These are phyloP conservation scores for Articulospora tetracladia DNA, from an alignment of 495 filamentous ascomycete species.

Conservation along the genomic window DNA sequence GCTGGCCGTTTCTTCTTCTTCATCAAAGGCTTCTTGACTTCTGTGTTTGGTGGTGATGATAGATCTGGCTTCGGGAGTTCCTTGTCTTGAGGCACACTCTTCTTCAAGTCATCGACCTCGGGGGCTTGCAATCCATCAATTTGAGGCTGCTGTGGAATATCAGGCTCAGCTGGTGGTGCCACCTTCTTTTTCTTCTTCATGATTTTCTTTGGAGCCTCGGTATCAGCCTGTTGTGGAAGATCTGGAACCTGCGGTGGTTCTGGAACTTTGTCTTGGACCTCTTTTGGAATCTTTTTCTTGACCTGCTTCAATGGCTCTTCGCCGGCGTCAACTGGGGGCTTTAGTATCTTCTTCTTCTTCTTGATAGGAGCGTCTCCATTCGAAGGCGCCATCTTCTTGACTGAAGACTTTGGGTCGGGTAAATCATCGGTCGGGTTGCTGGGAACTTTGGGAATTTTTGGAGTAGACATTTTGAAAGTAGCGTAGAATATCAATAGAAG, in stretches of 20 bases:
- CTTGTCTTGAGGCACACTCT: background rate
- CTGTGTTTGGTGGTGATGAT: background rate
- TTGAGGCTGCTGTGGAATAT: background rate
- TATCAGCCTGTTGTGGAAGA: background rate
- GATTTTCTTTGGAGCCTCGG: constrained; percentile 3
- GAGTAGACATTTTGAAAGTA: constrained; percentile 12
- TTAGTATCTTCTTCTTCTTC: constrained; percentile 6
- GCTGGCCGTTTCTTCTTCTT: constrained; percentile 14
- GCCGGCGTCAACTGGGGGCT: background rate
- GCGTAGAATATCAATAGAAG: background rate
- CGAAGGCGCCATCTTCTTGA: constrained; percentile 15
- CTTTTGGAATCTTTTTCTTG: constrained; percentile 16
- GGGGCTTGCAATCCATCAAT: background rate
- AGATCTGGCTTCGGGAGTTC: background rate
- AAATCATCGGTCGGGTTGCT: background rate
- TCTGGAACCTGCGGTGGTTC: constrained; percentile 4
- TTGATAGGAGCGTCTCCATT: background rate
- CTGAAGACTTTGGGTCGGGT: constrained; percentile 8
- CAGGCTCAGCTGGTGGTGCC: background rate
- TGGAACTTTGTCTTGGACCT: constrained; percentile 1
- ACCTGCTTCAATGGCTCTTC: constrained; percentile 1
- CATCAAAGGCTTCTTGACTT: constrained; percentile 4
- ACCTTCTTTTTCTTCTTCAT: constrained; percentile 18
- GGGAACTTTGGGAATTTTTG: constrained; percentile 11
- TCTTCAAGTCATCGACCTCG: background rate